These are phyloP conservation scores for Phanerodontia chrysosporium DNA, from an alignment of 768 basidiomycete species.

Conservation along the genomic window DNA sequence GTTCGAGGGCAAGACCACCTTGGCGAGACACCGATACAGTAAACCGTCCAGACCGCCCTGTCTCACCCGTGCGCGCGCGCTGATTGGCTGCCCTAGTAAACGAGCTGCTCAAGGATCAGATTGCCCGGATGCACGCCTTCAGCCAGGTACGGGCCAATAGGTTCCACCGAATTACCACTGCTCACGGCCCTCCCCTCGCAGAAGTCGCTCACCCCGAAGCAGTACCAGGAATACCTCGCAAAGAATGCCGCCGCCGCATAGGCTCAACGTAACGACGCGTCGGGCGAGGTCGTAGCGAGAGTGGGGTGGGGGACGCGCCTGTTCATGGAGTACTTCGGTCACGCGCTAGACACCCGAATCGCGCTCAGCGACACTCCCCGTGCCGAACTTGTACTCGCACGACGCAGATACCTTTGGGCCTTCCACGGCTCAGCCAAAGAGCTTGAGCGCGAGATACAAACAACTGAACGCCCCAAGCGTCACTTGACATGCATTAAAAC, in stretches of 20 bases:
- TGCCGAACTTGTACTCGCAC: no score
- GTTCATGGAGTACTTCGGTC: not conserved
- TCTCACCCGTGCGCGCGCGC: not conserved
- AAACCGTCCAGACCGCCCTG: not conserved
- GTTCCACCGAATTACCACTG: not conserved
- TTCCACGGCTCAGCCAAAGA: no score
- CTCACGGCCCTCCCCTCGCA: slow-evolving; percentile 22
- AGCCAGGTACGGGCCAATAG: slow-evolving; percentile 59
- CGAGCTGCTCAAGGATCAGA: slow-evolving; percentile 67
- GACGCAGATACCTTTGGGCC: no score
- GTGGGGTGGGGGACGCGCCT: not conserved
- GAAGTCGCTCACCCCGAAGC: slow-evolving; percentile 73
- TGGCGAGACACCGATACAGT: slow-evolving; percentile 74
- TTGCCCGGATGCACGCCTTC: slow-evolving; percentile 82
- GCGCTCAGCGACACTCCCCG: no score
- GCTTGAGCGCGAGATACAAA: no score
- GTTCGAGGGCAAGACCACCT: slow-evolving; percentile 77
- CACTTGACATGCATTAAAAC: not conserved
- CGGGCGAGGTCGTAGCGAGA: not conserved
- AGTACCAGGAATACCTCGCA: slow-evolving; percentile 50
- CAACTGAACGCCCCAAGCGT: no score
- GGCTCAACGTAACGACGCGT: not conserved
- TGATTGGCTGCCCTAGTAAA: slow-evolving; percentile 49
- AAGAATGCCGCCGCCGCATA: slow-evolving; percentile 20
- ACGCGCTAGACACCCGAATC: no score